Base-by-base conservation (phyloP, 202 grass and related monocot genomes). In the Eragrostis tef region DNA sequence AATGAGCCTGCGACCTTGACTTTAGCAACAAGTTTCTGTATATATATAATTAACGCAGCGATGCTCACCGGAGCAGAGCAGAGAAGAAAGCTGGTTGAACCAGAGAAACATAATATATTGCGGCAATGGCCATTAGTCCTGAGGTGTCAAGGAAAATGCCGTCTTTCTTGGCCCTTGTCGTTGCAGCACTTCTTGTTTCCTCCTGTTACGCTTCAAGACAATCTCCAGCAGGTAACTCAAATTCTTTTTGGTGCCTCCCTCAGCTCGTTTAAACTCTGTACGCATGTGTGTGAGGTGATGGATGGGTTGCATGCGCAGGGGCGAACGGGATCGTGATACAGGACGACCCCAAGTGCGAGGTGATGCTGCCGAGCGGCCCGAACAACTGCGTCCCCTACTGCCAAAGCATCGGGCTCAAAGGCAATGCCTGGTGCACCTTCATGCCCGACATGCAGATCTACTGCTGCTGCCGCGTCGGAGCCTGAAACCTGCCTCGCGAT, bases 391-490 rank as follows among this genome's bases (percentile, higher is more conserved):
- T 13, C 21, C 13, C 45, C 17, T 29, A 77, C 56, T 62, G 56
- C 56, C 0, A 46, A 41, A 76, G 7, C 13, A 6, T 27, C 0
- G 73, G 56, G 21, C 21, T 76, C 21, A 22, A 3, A 3, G 56
- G 15, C 39, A 45, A 17, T 13, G 54, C 54, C 1, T 75, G 58
- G 34, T 75, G 73, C 56, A 76, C 56, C 14, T 11, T 0, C 3
- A 63, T n/a, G 74, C 53, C 73, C n/a, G 58, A 77, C 58, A 10
- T 63, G 9, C 22, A 61, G 43, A 5, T 77, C 72, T 75, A 75
- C 72, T 75, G 52, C 36, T 75, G 72, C 52, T 75, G 72, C 72
- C 47, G 15, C 47, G 15, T 52, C 16, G 9, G 9, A 46, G 44
- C 44, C 44, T 46, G 34, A 39, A 5, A 39, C 34, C 34, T 39